Percentiles rank a stretch among this genome's conserved stretches.
Evolutionary conservation across 2,329 filamentous ascomycete genomes (phyloP).

Genomic region (Colletotrichum eleusines): DNA sequence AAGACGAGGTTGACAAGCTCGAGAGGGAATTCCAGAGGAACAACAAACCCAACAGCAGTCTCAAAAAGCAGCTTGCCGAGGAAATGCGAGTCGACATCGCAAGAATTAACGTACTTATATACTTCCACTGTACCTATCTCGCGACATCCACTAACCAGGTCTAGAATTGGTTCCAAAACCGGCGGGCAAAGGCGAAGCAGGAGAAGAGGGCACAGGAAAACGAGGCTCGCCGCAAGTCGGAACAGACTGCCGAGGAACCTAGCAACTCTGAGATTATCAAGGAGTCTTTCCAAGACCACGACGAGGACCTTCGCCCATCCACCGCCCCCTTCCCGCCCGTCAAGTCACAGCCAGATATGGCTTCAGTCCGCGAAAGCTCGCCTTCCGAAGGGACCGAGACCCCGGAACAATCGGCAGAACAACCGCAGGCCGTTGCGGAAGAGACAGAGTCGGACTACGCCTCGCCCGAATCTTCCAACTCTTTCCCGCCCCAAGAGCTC

Average conservation of each 20-base stretch:
- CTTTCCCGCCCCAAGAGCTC: constrained; percentile 28
- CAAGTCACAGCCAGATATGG: constrained; percentile 1
- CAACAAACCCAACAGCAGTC: constrained; percentile 72
- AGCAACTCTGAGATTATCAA: constrained; percentile 49
- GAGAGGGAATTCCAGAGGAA: constrained; percentile 74
- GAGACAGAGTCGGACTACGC: constrained; percentile 36
- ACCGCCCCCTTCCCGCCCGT: constrained; percentile 49
- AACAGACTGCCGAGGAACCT: constrained; percentile 54
- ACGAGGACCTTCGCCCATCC: constrained; percentile 55
- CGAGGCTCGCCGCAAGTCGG: constrained; percentile 52
- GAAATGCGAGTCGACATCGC: constrained; percentile 72
- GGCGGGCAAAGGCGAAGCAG: constrained; percentile 74
- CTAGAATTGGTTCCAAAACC: constrained; percentile 78
- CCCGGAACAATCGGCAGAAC: constrained; percentile 4
- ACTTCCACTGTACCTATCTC: constrained; percentile 35
- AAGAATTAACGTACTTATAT: constrained; percentile 67
- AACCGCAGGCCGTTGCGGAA: not conserved
- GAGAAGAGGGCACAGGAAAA: constrained; percentile 68
- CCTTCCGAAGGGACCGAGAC: constrained; percentile 20
- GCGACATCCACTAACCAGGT: constrained; percentile 47
- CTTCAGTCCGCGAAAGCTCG: constrained; percentile 13
- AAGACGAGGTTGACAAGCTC: constrained; percentile 69
- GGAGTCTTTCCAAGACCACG: constrained; percentile 51
- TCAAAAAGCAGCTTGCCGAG: constrained; percentile 71
- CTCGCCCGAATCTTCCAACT: constrained; percentile 34